These are phyloP conservation scores for Exophiala mesophila DNA, from an alignment of 2,329 filamentous ascomycete species.

Conservation along the genomic window DNA sequence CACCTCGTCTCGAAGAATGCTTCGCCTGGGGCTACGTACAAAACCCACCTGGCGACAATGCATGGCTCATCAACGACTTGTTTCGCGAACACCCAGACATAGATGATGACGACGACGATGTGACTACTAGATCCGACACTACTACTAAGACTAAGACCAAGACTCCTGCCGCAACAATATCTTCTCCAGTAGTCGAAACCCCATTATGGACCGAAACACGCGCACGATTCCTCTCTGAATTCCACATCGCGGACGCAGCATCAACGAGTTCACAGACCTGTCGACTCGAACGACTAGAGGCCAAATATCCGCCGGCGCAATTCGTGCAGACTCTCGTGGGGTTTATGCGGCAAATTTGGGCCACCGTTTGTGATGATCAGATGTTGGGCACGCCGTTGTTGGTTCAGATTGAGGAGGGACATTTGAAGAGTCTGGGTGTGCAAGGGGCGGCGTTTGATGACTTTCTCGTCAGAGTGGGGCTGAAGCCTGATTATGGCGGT, in stretches of 20 bases:
- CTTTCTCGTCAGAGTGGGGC: conserved; percentile 15
- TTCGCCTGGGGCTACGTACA: conserved; percentile 24
- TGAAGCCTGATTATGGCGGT: conserved; percentile 6
- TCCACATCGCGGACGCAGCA: conserved; percentile 10
- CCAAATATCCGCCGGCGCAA: conserved; percentile 15
- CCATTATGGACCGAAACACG: conserved; percentile 17
- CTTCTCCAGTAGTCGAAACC: neutral
- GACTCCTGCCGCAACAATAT: too few relatives aligned
- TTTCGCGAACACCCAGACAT: conserved; percentile 1
- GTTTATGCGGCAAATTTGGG: conserved; percentile 15
- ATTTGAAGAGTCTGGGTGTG: conserved; percentile 16
- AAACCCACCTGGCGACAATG: neutral
- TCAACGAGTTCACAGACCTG: conserved; percentile 6
- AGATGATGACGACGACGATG: conserved; percentile 1
- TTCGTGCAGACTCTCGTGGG: conserved; percentile 12
- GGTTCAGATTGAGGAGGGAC: conserved; percentile 27
- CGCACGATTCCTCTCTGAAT: conserved; percentile 14
- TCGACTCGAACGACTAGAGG: conserved; percentile 16
- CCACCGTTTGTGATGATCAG: conserved; percentile 9
- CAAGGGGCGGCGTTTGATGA: conserved; percentile 20
- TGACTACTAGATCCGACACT: too few relatives aligned
- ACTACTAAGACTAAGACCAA: neutral
- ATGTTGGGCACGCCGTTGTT: conserved; percentile 27
- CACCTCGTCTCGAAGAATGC: conserved; percentile 19
- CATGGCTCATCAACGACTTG: conserved; percentile 11